Evolutionary conservation across 345 rosid genomes (phyloP), one percentile per base, ranked within the genome.

Genomic region (Geranium brycei): DNA sequence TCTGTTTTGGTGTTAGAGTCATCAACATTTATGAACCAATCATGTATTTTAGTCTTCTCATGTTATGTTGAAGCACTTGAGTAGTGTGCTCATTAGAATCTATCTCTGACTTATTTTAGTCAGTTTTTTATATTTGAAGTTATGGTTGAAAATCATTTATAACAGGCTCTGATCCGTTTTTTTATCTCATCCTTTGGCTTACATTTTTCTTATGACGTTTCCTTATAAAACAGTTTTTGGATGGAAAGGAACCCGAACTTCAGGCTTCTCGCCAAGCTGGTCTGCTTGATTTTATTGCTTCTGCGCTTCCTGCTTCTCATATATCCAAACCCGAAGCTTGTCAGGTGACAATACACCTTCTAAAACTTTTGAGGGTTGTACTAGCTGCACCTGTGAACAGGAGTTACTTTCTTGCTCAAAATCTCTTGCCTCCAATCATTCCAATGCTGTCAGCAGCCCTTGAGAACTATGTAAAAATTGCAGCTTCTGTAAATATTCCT

Each of bases 241-340:
- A 87, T 53, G 93, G 93, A 57, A 84, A 79, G 76, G 93, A 82
- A 61, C 76, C 81, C 51, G 93, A 84, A 78, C 79, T 87, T 63
- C 89, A 82, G 75, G 89, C 85, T 78, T 76, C 86, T 75, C 83
- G 86, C 59, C 89, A 84, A 81, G 86, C 87, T 75, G 93, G 89
- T 67, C 68, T 87, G 75, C 81, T 87, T 67, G 93, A 87, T 73
- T 87, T 87, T 77, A 73, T 87, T 67, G 87, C 93, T 71, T 82
- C 93, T 63, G 85, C 89, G 31, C 67, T 87, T 60, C 93, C 93
- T 67, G 93, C 93, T 65, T 87, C 87, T 63, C 89, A 87, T 76
- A 79, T 81, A 59, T 84, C 93, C 40, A 87, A 82, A 62, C 93
- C 93, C 15, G 93, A 87, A 75, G 89, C 89, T 69, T 82, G 93